Conservation (phyloP, 2,329 filamentous ascomycete genomes). For the Ploettnerulaceae sp. region DNA sequence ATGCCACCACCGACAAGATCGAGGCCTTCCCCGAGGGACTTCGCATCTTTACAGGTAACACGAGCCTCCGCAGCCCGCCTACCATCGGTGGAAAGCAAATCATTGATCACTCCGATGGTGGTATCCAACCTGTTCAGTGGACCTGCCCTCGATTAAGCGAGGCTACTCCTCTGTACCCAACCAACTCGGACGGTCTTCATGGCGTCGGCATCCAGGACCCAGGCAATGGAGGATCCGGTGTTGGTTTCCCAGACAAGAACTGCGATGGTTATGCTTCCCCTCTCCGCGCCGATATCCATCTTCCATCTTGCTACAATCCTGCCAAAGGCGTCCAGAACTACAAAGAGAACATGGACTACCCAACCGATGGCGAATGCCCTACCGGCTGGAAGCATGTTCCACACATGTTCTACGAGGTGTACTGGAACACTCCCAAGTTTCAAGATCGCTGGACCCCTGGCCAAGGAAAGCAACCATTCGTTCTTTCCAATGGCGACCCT, state of each 20-base stretch:
- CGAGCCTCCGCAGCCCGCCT: conserved; percentile 58
- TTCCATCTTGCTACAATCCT: conserved; percentile 86
- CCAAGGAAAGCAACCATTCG: conserved; percentile 60
- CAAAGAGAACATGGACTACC: conserved; percentile 69
- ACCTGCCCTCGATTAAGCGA: conserved; percentile 53
- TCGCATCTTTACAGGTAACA: conserved; percentile 75
- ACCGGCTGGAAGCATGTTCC: conserved; percentile 62
- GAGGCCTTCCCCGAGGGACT: conserved; percentile 72
- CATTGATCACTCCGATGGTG: conserved; percentile 47
- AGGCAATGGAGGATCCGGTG: conserved; percentile 50
- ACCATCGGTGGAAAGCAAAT: conserved; percentile 45
- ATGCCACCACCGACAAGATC: conserved; percentile 58
- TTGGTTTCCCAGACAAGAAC: conserved; percentile 64
- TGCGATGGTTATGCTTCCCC: conserved; percentile 61
- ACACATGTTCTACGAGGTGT: conserved; percentile 80
- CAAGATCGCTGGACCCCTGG: conserved; percentile 57
- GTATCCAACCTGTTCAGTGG: conserved; percentile 51
- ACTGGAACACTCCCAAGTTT: conserved; percentile 71
- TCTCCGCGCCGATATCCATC: conserved; percentile 77
- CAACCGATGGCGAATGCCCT: conserved; percentile 70
- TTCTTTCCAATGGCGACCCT: conserved; percentile 73
- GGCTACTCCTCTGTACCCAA: conserved; percentile 48
- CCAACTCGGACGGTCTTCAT: conserved; percentile 48
- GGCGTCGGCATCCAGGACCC: conserved; percentile 51
- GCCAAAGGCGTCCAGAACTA: conserved; percentile 49